Conservation (phyloP, 208 protist species). For the Leishmania tropica region DNA sequence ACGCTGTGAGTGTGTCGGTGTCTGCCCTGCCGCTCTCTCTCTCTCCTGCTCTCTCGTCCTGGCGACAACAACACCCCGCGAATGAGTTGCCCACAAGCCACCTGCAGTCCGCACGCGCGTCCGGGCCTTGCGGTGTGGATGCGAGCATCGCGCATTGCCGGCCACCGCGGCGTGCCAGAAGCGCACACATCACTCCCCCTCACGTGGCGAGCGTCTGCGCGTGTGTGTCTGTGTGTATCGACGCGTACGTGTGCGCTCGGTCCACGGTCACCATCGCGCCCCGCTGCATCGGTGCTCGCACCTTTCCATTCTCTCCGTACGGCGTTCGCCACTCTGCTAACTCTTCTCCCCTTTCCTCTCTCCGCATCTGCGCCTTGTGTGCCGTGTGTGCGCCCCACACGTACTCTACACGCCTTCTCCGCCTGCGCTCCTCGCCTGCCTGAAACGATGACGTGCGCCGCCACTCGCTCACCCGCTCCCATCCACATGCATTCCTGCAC, state of each 20-base stretch:
- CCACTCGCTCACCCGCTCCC: neutral
- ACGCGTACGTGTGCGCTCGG: neutral
- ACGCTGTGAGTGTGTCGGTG: neutral
- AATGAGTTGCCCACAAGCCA: neutral
- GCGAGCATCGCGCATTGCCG: neutral
- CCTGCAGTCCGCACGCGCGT: neutral
- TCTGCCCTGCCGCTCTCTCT: neutral
- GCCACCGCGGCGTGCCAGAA: neutral
- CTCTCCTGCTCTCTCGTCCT: neutral
- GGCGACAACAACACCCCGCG: neutral
- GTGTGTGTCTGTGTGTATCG: neutral
- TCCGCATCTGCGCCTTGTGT: neutral
- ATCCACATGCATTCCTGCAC: neutral
- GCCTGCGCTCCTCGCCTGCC: neutral
- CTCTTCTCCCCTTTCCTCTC: neutral
- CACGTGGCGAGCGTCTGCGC: neutral
- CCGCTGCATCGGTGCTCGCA: neutral
- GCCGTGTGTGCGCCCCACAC: neutral
- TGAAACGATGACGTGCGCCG: neutral
- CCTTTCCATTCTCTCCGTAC: neutral
- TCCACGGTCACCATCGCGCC: neutral
- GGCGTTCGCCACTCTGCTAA: neutral
- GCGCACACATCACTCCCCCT: neutral
- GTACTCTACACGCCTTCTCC: neutral
- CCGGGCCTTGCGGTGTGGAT: neutral